Evolutionary conservation across 1,284 basidiomycete genomes (phyloP).

Genomic region (Apiotrichum veenhuisii): DNA sequence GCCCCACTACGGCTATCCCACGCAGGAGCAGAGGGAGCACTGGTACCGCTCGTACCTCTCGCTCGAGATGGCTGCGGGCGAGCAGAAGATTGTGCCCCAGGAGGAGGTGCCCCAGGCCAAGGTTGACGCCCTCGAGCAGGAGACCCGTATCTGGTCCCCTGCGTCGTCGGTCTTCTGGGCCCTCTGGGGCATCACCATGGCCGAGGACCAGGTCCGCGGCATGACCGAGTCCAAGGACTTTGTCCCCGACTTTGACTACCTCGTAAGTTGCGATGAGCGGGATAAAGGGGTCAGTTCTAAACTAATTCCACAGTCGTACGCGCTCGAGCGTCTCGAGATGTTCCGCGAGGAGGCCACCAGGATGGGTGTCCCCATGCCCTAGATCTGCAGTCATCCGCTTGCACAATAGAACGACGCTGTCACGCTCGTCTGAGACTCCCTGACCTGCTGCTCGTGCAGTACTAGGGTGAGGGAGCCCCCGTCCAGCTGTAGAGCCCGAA

Average conservation of each 20-base stretch:
- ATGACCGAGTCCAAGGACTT: constrained; percentile 45
- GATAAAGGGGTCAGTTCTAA: not conserved
- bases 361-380: constrained; percentile 29
- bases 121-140: constrained; percentile 60
- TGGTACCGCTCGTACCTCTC: constrained; percentile 79
- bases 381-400: not conserved
- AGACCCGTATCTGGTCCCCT: constrained; percentile 79
- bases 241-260: constrained; percentile 46
- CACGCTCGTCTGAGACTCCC: too few relatives aligned
- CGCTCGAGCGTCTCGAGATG: constrained; percentile 46
- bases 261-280: constrained; percentile 30
- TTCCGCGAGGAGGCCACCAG: constrained; percentile 43
- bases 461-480: too few relatives aligned
- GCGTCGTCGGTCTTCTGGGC: constrained; percentile 85
- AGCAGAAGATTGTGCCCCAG: constrained; percentile 32
- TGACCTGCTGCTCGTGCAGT: too few relatives aligned
- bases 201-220: constrained; percentile 70
- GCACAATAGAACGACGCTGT: not conserved
- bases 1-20: constrained; percentile 67
- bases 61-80: constrained; percentile 33
- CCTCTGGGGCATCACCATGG: constrained; percentile 87
- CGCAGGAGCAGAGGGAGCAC: constrained; percentile 64
- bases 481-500: too few relatives aligned
- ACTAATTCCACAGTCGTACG: constrained; percentile 35
- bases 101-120: constrained; percentile 35